Evolutionary conservation across 2,329 filamentous ascomycete species (phyloP), one percentile per base, ranked within the genome.

Genomic region (Pezicula carpinea): DNA sequence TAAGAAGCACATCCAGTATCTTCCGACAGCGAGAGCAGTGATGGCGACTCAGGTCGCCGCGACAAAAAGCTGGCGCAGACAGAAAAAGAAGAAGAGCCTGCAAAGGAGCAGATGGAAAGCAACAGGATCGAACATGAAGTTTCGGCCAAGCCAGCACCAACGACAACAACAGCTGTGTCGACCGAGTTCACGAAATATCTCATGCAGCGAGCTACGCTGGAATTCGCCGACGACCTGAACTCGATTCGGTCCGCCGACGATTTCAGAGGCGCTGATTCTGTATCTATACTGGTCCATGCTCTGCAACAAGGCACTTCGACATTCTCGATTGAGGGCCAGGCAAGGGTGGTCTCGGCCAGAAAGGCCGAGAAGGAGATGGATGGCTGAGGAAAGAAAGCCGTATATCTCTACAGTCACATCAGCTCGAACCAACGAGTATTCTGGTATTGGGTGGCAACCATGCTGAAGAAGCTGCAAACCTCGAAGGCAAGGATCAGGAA

Each of bases 141-240:
- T 38, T 21, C 15, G 15, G 35, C 15, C 14, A 19, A 19, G 35
- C 21, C 35, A 18, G 15, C 17, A 13, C 11, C 10, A 29, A 33
- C 13, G 14, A 50, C 13, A 13, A 47, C 56, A 17, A 41, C 51
- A 18, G 53, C 61, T 38, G 45, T 60, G 19, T 44, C 53, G 8
- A 46, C 51, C 17, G 53, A 51, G 4, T 89, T 88, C 66, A 71
- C 75, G 7, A 70, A 80, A 8, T 84, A 80, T 63, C 89, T 89
- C 64, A 76, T 90, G 39, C 80, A 85, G 57, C 80, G 79, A 49
- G 71, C 82, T 5, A 87, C 86, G 0, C 70, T 74, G 43, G 86
- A 90, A 62, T 81, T 91, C 47, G 80, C 82, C 11, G 83, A 89
- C 55, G 87, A 90, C 62, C 73, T 91, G 32, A 82, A 88, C 67